These are phyloP conservation scores for Davidsoniella australis DNA, from an alignment of 2,329 filamentous ascomycete species.

Conservation along the genomic window DNA sequence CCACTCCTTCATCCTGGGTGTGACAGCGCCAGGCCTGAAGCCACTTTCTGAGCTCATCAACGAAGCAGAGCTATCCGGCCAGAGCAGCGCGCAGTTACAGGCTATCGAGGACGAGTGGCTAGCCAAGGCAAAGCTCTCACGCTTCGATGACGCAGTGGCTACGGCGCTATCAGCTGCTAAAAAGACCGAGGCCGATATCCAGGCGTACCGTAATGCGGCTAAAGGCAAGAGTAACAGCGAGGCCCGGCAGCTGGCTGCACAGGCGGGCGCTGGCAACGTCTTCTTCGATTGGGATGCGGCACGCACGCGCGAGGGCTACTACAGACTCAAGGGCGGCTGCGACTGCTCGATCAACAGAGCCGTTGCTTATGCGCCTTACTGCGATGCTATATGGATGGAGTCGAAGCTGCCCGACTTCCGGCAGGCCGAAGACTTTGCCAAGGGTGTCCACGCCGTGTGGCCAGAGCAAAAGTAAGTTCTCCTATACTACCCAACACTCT, in stretches of 20 bases:
- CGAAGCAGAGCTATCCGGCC: slow-evolving; percentile 65
- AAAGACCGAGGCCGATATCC: slow-evolving; percentile 47
- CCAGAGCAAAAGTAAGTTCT: slow-evolving; percentile 78
- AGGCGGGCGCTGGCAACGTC: slow-evolving; percentile 54
- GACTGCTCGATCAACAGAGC: slow-evolving; percentile 83
- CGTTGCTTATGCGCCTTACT: slow-evolving; percentile 80
- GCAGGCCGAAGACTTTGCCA: slow-evolving; percentile 84
- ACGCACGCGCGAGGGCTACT: slow-evolving; percentile 86
- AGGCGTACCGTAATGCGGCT: slow-evolving; percentile 46
- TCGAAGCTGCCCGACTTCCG: slow-evolving; percentile 83
- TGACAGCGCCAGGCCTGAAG: slow-evolving; percentile 69
- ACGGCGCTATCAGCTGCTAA: slow-evolving; percentile 59
- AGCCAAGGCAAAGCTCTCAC: slow-evolving; percentile 59
- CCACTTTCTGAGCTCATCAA: slow-evolving; percentile 85
- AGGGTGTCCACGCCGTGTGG: slow-evolving; percentile 84
- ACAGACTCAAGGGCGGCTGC: slow-evolving; percentile 79
- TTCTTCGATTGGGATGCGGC: slow-evolving; percentile 94
- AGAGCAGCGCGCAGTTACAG: slow-evolving; percentile 65
- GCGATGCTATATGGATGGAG: slow-evolving; percentile 99
- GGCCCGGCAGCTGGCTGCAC: slow-evolving; percentile 56
- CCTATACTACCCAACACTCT: slow-evolving; percentile 1
- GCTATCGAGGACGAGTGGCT: slow-evolving; percentile 85
- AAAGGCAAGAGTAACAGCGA: slow-evolving; percentile 79
- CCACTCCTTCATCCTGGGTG: slow-evolving; percentile 80
- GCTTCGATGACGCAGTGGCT: slow-evolving; percentile 79